Conservation (phyloP, 2,329 filamentous ascomycete genomes). For the Lachnellula occidentalis region DNA sequence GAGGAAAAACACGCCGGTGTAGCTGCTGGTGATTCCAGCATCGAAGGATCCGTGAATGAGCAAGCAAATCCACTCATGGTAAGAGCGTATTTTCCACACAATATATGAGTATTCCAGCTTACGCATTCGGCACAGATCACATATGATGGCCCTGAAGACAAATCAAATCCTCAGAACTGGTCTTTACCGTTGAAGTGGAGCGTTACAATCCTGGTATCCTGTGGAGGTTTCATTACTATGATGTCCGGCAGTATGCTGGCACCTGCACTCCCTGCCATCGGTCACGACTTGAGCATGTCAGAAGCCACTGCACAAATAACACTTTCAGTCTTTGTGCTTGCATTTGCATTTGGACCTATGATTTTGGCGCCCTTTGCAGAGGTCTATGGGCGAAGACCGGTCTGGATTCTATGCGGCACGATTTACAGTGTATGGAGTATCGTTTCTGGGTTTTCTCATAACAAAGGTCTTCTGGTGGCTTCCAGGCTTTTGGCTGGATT, state of each 20-base stretch:
- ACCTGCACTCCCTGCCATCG: slow-evolving; percentile 43
- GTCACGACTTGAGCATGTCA: slow-evolving; percentile 45
- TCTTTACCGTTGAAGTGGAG: slow-evolving; percentile 36
- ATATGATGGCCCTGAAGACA: slow-evolving; percentile 7
- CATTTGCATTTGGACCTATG: slow-evolving; percentile 38
- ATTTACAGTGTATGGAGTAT: slow-evolving; percentile 49
- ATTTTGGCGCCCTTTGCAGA: slow-evolving; percentile 60
- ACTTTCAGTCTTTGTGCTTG: slow-evolving; percentile 39
- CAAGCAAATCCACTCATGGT: too few relatives aligned
- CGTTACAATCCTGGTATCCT: slow-evolving; percentile 41
- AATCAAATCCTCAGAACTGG: slow-evolving; percentile 13
- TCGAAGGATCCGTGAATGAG: too few relatives aligned
- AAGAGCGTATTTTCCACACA: too few relatives aligned
- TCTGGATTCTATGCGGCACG: slow-evolving; percentile 52
- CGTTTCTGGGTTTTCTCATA: slow-evolving; percentile 44
- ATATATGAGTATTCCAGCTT: too few relatives aligned
- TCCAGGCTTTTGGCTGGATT: slow-evolving; percentile 53
- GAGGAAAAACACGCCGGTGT: too few relatives aligned
- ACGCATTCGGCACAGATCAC: too few relatives aligned
- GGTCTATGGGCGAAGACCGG: slow-evolving; percentile 51
- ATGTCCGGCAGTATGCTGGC: slow-evolving; percentile 49
- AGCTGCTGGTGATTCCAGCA: too few relatives aligned
- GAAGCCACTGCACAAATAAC: slow-evolving; percentile 36
- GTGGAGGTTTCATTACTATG: slow-evolving; percentile 43
- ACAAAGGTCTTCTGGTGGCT: slow-evolving; percentile 46